Evolutionary conservation across 129 eudicot genomes (phyloP), one percentile per base, ranked within the genome.

Genomic region (Calendula officinalis): DNA sequence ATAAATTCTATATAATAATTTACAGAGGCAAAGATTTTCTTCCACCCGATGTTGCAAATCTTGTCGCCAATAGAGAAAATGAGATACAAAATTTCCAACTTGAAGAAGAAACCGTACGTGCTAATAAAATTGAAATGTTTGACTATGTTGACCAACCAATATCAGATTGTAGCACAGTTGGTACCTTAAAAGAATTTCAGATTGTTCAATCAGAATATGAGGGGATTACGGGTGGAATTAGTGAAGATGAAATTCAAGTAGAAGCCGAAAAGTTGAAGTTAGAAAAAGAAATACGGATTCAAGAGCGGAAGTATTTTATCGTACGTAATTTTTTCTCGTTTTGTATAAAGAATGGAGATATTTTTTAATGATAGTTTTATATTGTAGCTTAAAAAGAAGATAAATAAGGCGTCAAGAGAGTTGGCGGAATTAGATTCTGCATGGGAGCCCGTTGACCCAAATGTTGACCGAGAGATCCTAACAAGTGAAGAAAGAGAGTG

Each of bases 21-120:
- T 94, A 94, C 69, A 82, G 99, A 81, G 99, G 99, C 69, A 94
- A 94, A 67, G 95, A 94, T 77, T 94, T 86, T 46, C 77, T 94
- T 75, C 89, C 99, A 59, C 52, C 83, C 14, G 60, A 53, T 38
- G 92, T 86, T 83, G 97, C 92, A 44, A 69, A 74, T 43, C 70
- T 83, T 13, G 99, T 94, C 49, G 70, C 74, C 51, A 84, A 83
- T 48, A 77, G 99, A 78, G 88, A 94, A 78, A 61, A 51, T 62
- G 97, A 86, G 84, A 82, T 94, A 65, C 75, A 35, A 17, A 76
- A 66, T 52, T 82, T 68, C 41, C 92, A 88, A 60, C 76, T 77
- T 67, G 74, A 78, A 57, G 99, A 94, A 84, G 99, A 94, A 83
- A 83, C 83, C 56, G 83, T 84, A 37, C 87, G 99, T 38, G 52